Evolutionary conservation across 768 basidiomycete species (phyloP), one percentile per base, ranked within the genome.

Genomic region (Lactarius pseudohatsudake): DNA sequence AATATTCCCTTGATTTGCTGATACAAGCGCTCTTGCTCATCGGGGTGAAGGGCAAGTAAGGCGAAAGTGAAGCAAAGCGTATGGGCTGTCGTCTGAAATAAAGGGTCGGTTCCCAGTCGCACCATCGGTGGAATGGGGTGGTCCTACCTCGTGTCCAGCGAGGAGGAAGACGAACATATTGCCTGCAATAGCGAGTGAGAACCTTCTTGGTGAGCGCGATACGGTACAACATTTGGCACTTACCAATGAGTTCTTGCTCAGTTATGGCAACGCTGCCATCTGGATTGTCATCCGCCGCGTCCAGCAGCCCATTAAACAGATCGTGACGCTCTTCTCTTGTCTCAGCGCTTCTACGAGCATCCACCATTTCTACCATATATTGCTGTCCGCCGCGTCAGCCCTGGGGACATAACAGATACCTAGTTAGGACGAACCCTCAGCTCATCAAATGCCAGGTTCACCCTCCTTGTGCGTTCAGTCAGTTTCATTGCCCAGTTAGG

Each of bases 381-480:
- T 62, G 64, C 74, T 67, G 34, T 22, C 28, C 62, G 15, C n/a
- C 1, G 13, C 18, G 45, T 54, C 41, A 40, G 34, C 13, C 3
- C 4, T 16, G 32, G 18, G 8, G 30, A 28, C n/a, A 5, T 22
- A 26, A n/a, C 11, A 43, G 61, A 32, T 16, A 41, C 32, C 20
- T 4, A 16, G 15, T 18, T 20, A 9, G 36, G 32, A 40, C 20
- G 28, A 56, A 83, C 84, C 64, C 76, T 70, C 16, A 85, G 59
- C 71, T 85, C 84, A 5, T 77, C 72, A 57, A 81, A 82, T 10
- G 80, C 82, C 45, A 75, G 62, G 28, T 72, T 72, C 9, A 77
- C 71, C 28, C 71, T 73, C 36, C 77, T 72, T 1, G 78, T 71
- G 15, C 71, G 70, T 53, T 76, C 66, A 0, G 81, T 80, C 32